Base-by-base conservation (phyloP, 331 rosid species). In the Acacia pycnantha region DNA sequence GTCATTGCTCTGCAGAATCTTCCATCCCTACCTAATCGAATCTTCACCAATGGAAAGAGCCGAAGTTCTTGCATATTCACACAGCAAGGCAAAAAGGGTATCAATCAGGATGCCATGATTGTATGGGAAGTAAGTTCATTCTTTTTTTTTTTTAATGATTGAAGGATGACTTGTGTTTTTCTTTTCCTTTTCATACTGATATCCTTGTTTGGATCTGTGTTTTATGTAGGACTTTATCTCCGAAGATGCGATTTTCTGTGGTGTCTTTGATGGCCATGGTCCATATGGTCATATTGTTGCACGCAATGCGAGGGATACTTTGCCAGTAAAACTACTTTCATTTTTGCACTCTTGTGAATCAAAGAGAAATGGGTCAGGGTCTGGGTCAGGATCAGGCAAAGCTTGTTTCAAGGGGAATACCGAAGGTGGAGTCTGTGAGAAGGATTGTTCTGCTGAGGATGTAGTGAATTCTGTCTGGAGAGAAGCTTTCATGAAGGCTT, bases 21-120 rank as follows among this genome's bases (percentile, higher is more conserved):
- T 58, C 83, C 89, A 37, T 90, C 94, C 61, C 56, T 92, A 31
- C 94, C 97, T 4, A 94, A 87, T 85, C 76, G 99, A 66, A 87
- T 96, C 74, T 94, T 89, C 74, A 58, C 82, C 22, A 96, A 96
- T 74, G 99, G 99, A 77, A 96, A 96, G 95, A 94, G 94, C 71
- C 86, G 87, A 11, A 82, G 89, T 78, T 90, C 98, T 29, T 96
- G 99, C 76, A 84, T 94, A 73, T 96, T 96, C 72, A 96, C 99
- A 0, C 97, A 96, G 89, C 99, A 96, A 85, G 98, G 99, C 31
- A 98, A 97, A 19, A 96, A 94, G 89, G 99, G 99, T 76, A 92
- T 96, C 80, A 94, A 96, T 83, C 99, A 96, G 88, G 99, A 96
- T 77, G 98, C 99, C 77, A 96, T 94, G 99, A 67, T 94, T 85